These are phyloP conservation scores for Fennellomyces sp. DNA, from an alignment of 371 early-diverging fungal species.

Conservation along the genomic window DNA sequence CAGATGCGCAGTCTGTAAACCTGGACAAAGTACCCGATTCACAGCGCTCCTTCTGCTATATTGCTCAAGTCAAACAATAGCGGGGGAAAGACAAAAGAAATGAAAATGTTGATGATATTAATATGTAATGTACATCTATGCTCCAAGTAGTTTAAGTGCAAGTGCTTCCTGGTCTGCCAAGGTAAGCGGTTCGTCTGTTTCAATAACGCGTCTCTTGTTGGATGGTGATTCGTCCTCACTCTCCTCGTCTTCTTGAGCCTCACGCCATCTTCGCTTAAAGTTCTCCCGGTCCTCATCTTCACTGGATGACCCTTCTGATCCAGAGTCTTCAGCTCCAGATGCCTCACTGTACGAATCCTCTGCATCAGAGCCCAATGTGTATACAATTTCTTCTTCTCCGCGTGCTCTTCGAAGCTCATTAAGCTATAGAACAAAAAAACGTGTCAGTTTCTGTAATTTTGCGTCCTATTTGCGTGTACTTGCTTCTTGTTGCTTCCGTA, in stretches of 20 bases:
- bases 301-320: constrained; percentile 7
- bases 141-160: constrained; percentile 56
- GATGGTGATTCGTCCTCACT: constrained; percentile 47
- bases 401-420: constrained; percentile 27
- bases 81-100: too few relatives aligned
- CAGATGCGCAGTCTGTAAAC: too few relatives aligned
- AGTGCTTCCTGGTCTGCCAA: constrained; percentile 70
- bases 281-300: constrained; percentile 15
- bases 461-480: constrained; percentile 23
- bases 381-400: constrained; percentile 18
- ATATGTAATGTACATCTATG: not conserved
- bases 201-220: constrained; percentile 58
- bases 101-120: too few relatives aligned
- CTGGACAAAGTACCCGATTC: too few relatives aligned
- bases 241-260: constrained; percentile 25
- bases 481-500: constrained; percentile 49
- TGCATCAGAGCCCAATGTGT: constrained; percentile 2
- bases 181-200: constrained; percentile 64
- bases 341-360: constrained; percentile 24
- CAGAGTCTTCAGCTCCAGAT: constrained; percentile 9
- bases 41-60: too few relatives aligned
- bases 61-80: too few relatives aligned
- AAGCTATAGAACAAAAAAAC: constrained; percentile 23
- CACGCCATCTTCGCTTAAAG: constrained; percentile 43
- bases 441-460: not conserved